Base-by-base conservation (phyloP, 2,329 filamentous ascomycete species). In the Alternaria arbusti region DNA sequence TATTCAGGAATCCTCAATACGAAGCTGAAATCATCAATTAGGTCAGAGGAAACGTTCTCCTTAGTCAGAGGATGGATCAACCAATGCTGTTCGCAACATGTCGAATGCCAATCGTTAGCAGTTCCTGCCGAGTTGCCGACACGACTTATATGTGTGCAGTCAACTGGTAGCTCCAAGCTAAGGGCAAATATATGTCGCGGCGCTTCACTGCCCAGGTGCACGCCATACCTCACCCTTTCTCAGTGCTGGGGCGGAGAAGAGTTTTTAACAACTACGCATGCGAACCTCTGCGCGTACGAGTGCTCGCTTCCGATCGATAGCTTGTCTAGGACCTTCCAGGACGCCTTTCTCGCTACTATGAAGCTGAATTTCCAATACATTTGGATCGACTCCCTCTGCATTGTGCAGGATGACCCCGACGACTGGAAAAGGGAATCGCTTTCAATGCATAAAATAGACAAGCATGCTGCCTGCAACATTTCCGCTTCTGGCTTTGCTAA, bases 341-440 rank as follows among this genome's bases (percentile, higher is more conserved):
- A 59, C 15, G 57, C 57, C 1, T 5, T 59, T 4, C 22, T 22
- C 1, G 22, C 13, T 5, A 59, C 57, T 0, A 7, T 10, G 25
- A 9, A 28, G 2, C 13, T 59, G 2, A 9, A n/a, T 0, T 59
- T 54, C 13, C 49, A n/a, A 6, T 59, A 59, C 7, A 11, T 57
- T 12, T 57, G 55, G 55, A 44, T 57, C 9, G 55, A 57, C 4
- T 50, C 28, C 13, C 26, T 57, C 9, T 57, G 55, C 43, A 57
- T 57, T 9, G 26, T 59, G 1, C 57, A 59, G 4, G 43, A 59
- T 3, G 43, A 54, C 4, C 1, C 20, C 5, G 40, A 26, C 6
- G 57, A 54, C 12, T 59, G 57, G 57, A 13, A 40, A 11, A 28
- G 50, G 0, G 57, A 59, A 11, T 47, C 43, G 23, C 49, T 10